phyloP scores from a whole-genome alignment of 2,329 filamentous ascomycete species.

The Colletotrichum sp. region DNA sequence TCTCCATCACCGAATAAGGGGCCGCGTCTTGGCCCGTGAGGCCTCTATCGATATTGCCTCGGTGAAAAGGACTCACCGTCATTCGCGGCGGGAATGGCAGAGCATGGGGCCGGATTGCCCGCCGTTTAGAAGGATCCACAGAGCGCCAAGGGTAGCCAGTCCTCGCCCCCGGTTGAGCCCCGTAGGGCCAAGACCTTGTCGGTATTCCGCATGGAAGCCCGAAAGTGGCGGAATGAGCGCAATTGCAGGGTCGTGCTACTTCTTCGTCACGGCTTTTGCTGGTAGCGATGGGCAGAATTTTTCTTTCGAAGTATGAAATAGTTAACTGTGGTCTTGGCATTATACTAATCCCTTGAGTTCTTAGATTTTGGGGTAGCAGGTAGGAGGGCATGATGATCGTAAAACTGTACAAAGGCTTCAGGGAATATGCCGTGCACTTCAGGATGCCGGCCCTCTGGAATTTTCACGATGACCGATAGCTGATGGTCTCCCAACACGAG shows the following conservation, averaged over 20 bases:
- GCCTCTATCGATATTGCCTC: not conserved
- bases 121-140: not conserved
- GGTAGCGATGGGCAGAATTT: not conserved
- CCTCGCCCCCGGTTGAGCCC: not conserved
- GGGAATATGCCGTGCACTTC: not conserved
- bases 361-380: not conserved
- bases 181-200: constrained; percentile 5
- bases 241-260: not conserved
- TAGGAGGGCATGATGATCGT: not conserved
- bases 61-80: not conserved
- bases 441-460: not conserved
- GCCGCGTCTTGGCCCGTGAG: not conserved
- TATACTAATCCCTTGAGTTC: no score
- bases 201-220: not conserved
- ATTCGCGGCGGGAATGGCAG: not conserved
- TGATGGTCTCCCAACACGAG: not conserved
- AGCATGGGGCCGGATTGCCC: not conserved
- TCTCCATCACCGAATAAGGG: not conserved
- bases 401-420: not conserved
- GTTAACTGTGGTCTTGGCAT: not conserved
- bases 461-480: not conserved
- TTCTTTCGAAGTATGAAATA: not conserved
- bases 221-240: not conserved
- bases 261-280: not conserved
- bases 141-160: not conserved